These are phyloP conservation scores for Rusavskia elegans DNA, from an alignment of 495 filamentous ascomycete species.

Conservation along the genomic window DNA sequence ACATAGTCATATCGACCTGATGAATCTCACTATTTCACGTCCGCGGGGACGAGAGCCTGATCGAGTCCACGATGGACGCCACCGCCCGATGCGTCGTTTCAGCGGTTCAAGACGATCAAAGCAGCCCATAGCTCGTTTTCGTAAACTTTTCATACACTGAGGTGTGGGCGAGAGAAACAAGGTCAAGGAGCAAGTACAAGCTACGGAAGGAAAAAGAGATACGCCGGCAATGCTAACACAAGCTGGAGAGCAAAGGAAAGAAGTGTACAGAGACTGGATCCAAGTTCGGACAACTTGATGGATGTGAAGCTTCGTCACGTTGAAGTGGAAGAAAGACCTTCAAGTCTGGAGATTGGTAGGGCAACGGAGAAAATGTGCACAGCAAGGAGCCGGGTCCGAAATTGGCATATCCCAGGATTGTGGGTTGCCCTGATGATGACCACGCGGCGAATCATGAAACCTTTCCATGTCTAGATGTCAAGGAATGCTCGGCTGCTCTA, in stretches of 20 bases:
- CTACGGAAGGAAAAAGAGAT: not conserved
- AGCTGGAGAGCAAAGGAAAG: not conserved
- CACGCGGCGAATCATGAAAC: not conserved
- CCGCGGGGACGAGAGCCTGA: not conserved
- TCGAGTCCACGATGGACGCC: conserved; percentile 1
- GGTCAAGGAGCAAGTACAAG: not conserved
- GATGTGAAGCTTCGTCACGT: not conserved
- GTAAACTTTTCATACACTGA: conserved; percentile 2
- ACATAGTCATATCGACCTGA: not conserved
- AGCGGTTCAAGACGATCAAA: conserved; percentile 1
- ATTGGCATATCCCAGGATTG: conserved; percentile 1
- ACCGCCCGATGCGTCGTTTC: not conserved
- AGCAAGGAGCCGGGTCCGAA: not conserved
- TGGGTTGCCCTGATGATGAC: not conserved
- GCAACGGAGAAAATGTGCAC: conserved; percentile 9
- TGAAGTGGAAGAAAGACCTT: not conserved
- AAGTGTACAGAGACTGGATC: not conserved
- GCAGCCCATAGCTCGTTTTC: conserved; percentile 5
- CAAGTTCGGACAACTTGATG: too few relatives aligned
- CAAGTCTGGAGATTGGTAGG: conserved; percentile 2
- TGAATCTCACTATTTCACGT: not conserved
- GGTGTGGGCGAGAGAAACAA: not conserved
- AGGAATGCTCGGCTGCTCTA: not conserved
- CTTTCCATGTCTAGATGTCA: not conserved
- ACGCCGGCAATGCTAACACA: not conserved